These are phyloP conservation scores for Lichtheimia ornata DNA, from an alignment of 371 early-diverging fungal genomes.

Conservation along the genomic window DNA sequence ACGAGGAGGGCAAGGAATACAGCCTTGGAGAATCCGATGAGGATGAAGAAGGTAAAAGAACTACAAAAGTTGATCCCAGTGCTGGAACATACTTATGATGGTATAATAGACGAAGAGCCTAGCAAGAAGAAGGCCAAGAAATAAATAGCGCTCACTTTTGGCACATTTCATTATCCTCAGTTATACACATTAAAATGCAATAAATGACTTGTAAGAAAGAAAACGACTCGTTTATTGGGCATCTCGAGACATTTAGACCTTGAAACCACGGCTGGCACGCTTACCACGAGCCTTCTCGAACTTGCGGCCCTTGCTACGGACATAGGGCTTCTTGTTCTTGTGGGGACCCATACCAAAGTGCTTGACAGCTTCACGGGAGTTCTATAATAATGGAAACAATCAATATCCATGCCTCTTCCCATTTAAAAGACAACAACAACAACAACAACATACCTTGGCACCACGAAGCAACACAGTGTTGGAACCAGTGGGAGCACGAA, in stretches of 20 bases:
- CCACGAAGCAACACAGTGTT: constrained; percentile 96
- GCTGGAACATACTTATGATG: background rate
- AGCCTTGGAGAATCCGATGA: constrained; percentile 1
- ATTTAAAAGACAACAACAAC: no score
- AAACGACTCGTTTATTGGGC: constrained; percentile 1
- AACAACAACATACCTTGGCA: constrained; percentile 51
- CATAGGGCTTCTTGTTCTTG: constrained; percentile 86
- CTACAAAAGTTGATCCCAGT: background rate
- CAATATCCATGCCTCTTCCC: no score
- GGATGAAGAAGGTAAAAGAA: constrained; percentile 1
- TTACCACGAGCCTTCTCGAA: constrained; percentile 99
- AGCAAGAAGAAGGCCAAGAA: background rate
- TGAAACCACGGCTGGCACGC: constrained; percentile 95
- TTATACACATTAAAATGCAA: no score
- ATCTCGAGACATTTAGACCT: constrained; percentile 72
- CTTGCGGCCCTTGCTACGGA: constrained; percentile 99
- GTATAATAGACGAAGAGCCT: background rate
- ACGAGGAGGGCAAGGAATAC: constrained; percentile 13
- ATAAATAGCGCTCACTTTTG: background rate
- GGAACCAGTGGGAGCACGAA: constrained; percentile 96
- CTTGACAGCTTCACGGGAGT: constrained; percentile 93
- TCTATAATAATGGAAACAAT: constrained; percentile 22
- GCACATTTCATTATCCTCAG: no score
- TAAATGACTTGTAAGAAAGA: background rate
- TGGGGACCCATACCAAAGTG: constrained; percentile 83